Conservation (phyloP, 768 basidiomycete species). For the Phlegmacium glaucopus region DNA sequence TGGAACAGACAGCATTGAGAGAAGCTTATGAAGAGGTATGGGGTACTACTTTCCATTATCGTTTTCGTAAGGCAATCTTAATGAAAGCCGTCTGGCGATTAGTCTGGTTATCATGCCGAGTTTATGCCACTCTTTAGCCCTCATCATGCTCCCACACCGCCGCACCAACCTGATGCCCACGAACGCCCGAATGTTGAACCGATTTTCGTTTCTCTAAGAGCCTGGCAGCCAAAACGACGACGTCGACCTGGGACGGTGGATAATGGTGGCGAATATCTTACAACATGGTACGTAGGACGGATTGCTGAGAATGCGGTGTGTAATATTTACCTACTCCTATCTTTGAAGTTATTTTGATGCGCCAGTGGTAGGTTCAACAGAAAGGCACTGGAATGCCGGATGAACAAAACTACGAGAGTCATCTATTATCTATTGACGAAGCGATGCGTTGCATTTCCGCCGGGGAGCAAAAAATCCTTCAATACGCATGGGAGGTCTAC, state of each 20-base stretch:
- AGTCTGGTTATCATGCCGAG: constrained; percentile 49
- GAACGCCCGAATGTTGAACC: constrained; percentile 37
- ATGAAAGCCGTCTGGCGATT: background rate
- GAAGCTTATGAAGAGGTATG: constrained; percentile 69
- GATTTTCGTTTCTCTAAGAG: constrained; percentile 34
- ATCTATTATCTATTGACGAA: constrained; percentile 41
- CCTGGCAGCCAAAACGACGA: constrained; percentile 22
- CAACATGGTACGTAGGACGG: constrained; percentile 53
- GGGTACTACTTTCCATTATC: background rate
- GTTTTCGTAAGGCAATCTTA: background rate
- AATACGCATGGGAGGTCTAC: constrained; percentile 38
- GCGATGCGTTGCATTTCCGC: constrained; percentile 33
- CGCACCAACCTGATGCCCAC: constrained; percentile 28
- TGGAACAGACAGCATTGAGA: constrained; percentile 55
- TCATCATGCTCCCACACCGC: constrained; percentile 30
- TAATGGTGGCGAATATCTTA: constrained; percentile 49
- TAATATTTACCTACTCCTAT: constrained; percentile 3
- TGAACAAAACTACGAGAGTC: constrained; percentile 45
- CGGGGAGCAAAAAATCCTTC: constrained; percentile 29
- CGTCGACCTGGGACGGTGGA: constrained; percentile 5
- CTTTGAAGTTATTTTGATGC: background rate
- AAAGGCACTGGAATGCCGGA: constrained; percentile 55
- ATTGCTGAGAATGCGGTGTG: constrained; percentile 51
- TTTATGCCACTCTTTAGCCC: constrained; percentile 45
- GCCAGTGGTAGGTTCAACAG: constrained; percentile 36